A percentile compares a stretch with the other conserved stretches of the same genome.
Conservation (phyloP, 2,329 filamentous ascomycete genomes). For the Ilyonectria robusta region DNA sequence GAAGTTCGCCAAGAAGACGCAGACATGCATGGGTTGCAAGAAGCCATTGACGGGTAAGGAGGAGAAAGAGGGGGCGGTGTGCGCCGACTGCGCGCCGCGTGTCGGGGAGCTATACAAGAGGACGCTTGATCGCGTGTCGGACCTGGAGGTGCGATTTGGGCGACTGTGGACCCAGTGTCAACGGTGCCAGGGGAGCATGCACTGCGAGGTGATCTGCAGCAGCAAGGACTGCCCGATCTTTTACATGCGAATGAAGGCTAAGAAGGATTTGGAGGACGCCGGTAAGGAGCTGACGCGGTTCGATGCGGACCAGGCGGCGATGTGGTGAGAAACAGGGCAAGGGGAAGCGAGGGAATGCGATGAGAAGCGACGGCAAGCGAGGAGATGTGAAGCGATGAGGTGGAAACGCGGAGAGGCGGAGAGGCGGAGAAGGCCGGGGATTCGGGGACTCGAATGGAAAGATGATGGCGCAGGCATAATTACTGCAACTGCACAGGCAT, state of each 20-base stretch:
- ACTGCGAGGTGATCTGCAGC: conserved; percentile 97
- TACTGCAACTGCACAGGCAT: neutral
- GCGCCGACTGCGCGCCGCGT: conserved; percentile 85
- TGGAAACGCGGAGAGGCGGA: conserved; percentile 10
- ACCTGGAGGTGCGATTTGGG: conserved; percentile 93
- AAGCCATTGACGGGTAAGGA: conserved; percentile 87
- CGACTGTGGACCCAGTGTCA: conserved; percentile 98
- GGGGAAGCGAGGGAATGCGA: conserved; percentile 10
- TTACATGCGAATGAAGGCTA: conserved; percentile 99
- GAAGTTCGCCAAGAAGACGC: conserved; percentile 98
- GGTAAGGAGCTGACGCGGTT: conserved; percentile 92
- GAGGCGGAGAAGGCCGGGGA: conserved; percentile 24
- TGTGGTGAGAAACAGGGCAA: conserved; percentile 60
- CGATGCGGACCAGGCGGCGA: conserved; percentile 84
- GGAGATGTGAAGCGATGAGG: conserved; percentile 32
- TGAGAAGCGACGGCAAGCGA: conserved; percentile 22
- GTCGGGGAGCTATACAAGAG: conserved; percentile 95
- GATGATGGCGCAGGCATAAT: neutral
- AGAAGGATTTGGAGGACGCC: conserved; percentile 97
- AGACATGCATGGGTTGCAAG: conserved; percentile 99
- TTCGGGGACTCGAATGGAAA: conserved; percentile 4
- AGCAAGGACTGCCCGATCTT: conserved; percentile 98
- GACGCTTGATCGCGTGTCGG: conserved; percentile 87
- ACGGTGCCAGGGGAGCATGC: conserved; percentile 96
- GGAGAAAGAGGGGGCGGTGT: conserved; percentile 89